Percentiles rank a stretch among this genome's conserved stretches.
Conservation (phyloP, 768 basidiomycete genomes). For the Suillus lakei region DNA sequence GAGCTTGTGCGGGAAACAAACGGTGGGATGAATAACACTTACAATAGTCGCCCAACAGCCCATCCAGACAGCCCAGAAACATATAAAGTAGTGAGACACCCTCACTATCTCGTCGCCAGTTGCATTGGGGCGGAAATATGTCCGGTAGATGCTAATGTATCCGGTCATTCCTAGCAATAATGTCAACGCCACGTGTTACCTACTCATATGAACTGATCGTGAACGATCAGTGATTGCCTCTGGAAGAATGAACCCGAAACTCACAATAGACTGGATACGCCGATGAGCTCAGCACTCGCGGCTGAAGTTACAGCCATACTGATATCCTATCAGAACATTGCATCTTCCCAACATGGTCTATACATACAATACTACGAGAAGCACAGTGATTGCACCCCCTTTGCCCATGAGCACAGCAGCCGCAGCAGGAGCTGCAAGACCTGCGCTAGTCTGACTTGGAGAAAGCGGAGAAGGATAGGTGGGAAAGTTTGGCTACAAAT, state of each 20-base stretch:
- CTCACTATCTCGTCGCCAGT: slow-evolving; percentile 45
- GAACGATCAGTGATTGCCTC: slow-evolving; percentile 6
- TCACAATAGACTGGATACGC: slow-evolving; percentile 48
- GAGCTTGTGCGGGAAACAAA: not conserved
- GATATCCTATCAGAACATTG: not conserved
- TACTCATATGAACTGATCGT: slow-evolving; percentile 50
- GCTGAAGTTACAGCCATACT: slow-evolving; percentile 54
- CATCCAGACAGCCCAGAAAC: slow-evolving; percentile 50
- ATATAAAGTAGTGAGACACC: slow-evolving; percentile 44
- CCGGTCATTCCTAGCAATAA: not conserved
- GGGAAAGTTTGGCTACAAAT: slow-evolving; percentile 51
- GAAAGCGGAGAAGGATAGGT: slow-evolving; percentile 53
- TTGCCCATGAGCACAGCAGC: slow-evolving; percentile 51
- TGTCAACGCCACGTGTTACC: slow-evolving; percentile 14
- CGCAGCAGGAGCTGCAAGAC: slow-evolving; percentile 51
- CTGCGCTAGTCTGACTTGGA: slow-evolving; percentile 43
- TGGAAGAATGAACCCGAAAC: slow-evolving; percentile 18
- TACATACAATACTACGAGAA: slow-evolving; percentile 47
- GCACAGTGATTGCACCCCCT: slow-evolving; percentile 46
- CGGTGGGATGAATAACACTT: slow-evolving; percentile 6
- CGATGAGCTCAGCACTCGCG: slow-evolving; percentile 50
- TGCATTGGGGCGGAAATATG: slow-evolving; percentile 43
- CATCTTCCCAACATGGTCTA: not conserved
- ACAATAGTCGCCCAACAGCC: slow-evolving; percentile 47
- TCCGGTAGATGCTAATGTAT: slow-evolving; percentile 38